Percentiles rank a stretch among this genome's conserved stretches.
phyloP scores from a whole-genome alignment of 2,329 filamentous ascomycete species.

The Claviceps sorghi region DNA sequence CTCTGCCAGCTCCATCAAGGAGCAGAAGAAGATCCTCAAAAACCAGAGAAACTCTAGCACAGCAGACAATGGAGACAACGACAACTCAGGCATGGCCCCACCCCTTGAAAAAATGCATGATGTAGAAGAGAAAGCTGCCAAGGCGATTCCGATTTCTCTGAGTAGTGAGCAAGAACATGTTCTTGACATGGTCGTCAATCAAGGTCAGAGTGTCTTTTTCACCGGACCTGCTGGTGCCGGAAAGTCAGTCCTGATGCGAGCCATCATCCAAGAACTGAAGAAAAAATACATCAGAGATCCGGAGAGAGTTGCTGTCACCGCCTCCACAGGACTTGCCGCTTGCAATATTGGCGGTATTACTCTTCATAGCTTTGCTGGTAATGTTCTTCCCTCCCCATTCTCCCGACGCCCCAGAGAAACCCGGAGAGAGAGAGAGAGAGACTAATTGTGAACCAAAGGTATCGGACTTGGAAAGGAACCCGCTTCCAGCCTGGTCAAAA shows the following conservation, averaged over 20 bases:
- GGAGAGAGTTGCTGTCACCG: slow-evolving; percentile 81
- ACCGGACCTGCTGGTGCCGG: slow-evolving; percentile 93
- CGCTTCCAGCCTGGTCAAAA: slow-evolving; percentile 66
- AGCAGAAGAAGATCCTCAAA: slow-evolving; percentile 61
- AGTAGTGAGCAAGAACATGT: slow-evolving; percentile 81
- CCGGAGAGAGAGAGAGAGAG: too few species aligned
- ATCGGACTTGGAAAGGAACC: slow-evolving; percentile 91
- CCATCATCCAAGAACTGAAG: slow-evolving; percentile 72
- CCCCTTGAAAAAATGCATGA: slow-evolving; percentile 26
- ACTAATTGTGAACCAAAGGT: slow-evolving; percentile 13
- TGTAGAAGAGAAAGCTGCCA: slow-evolving; percentile 20
- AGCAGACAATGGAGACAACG: slow-evolving; percentile 8
- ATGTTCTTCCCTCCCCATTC: not conserved
- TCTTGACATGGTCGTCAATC: slow-evolving; percentile 64
- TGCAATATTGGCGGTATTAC: slow-evolving; percentile 96
- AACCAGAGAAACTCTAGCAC: slow-evolving; percentile 33
- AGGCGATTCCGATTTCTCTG: slow-evolving; percentile 48
- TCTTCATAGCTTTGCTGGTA: slow-evolving; percentile 81
- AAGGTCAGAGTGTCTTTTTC: slow-evolving; percentile 86
- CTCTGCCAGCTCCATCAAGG: slow-evolving; percentile 59
- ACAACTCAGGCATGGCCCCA: slow-evolving; percentile 19
- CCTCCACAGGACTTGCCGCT: slow-evolving; percentile 87
- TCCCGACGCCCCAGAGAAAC: not conserved
- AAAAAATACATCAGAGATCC: slow-evolving; percentile 62
- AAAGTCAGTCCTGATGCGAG: slow-evolving; percentile 88